A percentile compares a stretch with the other conserved stretches of the same genome.
Conservation (phyloP, 2,329 filamentous ascomycete species). For the Penicillium sclerotiorum region DNA sequence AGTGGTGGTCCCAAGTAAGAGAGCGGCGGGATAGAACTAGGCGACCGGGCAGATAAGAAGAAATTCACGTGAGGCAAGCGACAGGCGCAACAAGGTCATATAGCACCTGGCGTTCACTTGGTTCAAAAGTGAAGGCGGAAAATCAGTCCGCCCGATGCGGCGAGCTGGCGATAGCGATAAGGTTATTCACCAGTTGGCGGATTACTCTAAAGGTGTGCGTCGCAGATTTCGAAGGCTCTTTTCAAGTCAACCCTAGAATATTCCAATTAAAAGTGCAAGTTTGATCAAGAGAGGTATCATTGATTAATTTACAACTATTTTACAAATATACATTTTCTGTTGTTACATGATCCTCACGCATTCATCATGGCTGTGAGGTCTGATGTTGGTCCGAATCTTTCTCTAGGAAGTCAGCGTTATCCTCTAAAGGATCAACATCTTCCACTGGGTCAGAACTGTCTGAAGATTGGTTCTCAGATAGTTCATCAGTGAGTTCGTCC, state of each 20-base stretch:
- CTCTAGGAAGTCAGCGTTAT: background rate
- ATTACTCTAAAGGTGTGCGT: no score
- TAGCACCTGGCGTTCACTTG: background rate
- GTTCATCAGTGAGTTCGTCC: constrained; percentile 15
- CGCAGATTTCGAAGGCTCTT: no score
- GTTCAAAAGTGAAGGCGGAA: constrained; percentile 29
- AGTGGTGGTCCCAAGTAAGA: background rate
- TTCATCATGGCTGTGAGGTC: background rate
- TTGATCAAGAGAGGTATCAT: no score
- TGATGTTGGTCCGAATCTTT: no score
- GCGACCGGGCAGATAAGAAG: no score
- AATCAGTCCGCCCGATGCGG: constrained; percentile 39
- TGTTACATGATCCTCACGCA: background rate
- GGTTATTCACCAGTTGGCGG: background rate
- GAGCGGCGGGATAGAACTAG: background rate
- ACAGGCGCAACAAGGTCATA: background rate
- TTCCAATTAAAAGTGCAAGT: no score
- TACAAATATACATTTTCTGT: constrained; percentile 17
- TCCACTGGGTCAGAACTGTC: constrained; percentile 4
- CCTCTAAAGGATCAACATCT: background rate
- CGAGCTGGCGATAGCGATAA: constrained; percentile 12
- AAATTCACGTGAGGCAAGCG: background rate
- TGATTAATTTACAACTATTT: constrained; percentile 24
- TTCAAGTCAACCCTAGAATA: no score
- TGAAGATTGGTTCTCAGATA: no score